Conservation (phyloP, 2,329 filamentous ascomycete species). For the Metarhizium sp. region DNA sequence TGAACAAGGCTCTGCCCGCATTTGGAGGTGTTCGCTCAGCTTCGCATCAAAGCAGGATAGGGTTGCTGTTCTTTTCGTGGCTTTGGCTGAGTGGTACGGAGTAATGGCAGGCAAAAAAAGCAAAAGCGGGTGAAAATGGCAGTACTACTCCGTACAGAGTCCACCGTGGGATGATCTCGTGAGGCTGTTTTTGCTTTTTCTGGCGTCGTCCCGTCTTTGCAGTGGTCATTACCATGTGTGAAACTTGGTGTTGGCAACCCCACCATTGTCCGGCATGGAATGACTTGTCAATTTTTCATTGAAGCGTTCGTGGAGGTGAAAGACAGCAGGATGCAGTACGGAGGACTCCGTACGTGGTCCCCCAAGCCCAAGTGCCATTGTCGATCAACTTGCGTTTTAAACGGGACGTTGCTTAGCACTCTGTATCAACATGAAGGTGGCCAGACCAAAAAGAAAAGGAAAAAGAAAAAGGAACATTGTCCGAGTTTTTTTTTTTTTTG, state of each 20-base stretch:
- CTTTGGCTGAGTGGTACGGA: neutral
- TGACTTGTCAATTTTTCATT: slow-evolving; percentile 4
- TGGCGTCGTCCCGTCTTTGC: neutral
- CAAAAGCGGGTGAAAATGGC: neutral
- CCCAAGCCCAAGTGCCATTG: neutral
- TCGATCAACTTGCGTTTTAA: neutral
- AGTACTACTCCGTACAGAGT: neutral
- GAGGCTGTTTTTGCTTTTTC: neutral
- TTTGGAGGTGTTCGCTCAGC: neutral
- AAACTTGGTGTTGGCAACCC: neutral
- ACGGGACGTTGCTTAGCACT: neutral
- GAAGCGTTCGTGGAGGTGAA: neutral
- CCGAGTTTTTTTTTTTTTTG: neutral
- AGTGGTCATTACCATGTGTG: neutral
- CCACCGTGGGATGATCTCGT: neutral
- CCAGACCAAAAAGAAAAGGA: neutral
- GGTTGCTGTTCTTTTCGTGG: neutral
- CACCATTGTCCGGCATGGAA: neutral
- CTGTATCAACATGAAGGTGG: neutral
- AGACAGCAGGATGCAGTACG: neutral
- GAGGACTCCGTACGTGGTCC: neutral
- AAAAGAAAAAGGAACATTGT: neutral
- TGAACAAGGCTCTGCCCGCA: neutral
- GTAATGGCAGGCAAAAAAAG: neutral
- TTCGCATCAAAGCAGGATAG: neutral